phyloP scores from a whole-genome alignment of 345 rosid species.

The Rhizophora apiculata region DNA sequence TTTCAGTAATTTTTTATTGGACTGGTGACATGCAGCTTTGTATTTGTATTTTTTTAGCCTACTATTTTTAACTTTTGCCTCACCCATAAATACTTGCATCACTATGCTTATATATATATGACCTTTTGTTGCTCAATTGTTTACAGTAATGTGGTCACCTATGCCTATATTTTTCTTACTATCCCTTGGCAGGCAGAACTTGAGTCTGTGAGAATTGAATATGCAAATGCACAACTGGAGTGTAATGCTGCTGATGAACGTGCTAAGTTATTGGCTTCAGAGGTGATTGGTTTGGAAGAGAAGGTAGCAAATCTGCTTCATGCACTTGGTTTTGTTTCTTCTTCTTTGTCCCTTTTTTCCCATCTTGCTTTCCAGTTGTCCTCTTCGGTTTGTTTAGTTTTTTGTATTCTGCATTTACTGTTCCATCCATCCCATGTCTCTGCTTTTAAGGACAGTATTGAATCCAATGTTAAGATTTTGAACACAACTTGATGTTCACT shows the following conservation, averaged over 20 bases:
- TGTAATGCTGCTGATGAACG: constrained; percentile 93
- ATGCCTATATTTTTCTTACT: constrained; percentile 13
- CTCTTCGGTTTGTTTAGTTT: no score
- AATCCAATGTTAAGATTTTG: no score
- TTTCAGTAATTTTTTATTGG: no score
- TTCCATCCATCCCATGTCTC: no score
- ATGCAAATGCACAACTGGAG: constrained; percentile 69
- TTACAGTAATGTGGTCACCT: constrained; percentile 1
- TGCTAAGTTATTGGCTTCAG: constrained; percentile 89
- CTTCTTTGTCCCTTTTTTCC: neutral
- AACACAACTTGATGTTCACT: no score
- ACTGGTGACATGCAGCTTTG: neutral
- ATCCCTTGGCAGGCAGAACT: constrained; percentile 64
- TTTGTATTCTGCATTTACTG: no score
- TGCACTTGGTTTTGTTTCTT: neutral
- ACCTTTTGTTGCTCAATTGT: neutral
- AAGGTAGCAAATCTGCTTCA: constrained; percentile 48
- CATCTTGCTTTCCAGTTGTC: no score
- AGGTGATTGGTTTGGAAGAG: constrained; percentile 97
- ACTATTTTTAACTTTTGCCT: no score
- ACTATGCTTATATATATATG: neutral
- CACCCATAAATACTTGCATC: no score
- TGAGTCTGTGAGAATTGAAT: constrained; percentile 71
- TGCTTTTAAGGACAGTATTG: no score
- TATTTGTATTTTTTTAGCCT: no score